Conservation (phyloP, 768 basidiomycete species). For the Botryobasidium botryosum region DNA sequence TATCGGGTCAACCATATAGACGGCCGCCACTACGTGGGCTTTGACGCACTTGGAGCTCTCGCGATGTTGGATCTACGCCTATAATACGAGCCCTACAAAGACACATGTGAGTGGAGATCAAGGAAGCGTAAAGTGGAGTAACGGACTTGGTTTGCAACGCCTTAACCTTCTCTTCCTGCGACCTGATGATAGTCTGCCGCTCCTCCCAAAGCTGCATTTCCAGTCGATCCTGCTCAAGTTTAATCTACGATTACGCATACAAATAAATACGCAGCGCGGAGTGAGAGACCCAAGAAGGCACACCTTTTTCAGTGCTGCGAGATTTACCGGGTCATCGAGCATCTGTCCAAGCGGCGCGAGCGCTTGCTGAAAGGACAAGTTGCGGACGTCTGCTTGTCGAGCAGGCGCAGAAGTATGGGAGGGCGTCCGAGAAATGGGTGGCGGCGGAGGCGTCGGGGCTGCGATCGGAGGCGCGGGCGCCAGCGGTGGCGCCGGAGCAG, state of each 20-base stretch:
- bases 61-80: slow-evolving; percentile 44
- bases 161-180: slow-evolving; percentile 56
- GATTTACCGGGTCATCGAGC: slow-evolving; percentile 34
- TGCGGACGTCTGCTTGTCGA: slow-evolving; percentile 26
- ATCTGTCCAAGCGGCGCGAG: slow-evolving; percentile 48
- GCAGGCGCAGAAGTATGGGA: neutral
- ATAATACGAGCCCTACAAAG: slow-evolving; percentile 44
- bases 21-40: slow-evolving; percentile 5
- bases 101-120: neutral
- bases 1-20: neutral
- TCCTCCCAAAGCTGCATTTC: slow-evolving; percentile 57
- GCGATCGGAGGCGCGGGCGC: slow-evolving; percentile 1
- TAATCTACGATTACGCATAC: slow-evolving; percentile 31
- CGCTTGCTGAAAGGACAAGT: slow-evolving; percentile 49
- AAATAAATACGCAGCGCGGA: slow-evolving; percentile 8
- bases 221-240: slow-evolving; percentile 48
- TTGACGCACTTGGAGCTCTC: slow-evolving; percentile 43
- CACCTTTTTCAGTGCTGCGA: slow-evolving; percentile 37
- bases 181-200: slow-evolving; percentile 39
- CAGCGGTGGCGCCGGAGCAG: neutral
- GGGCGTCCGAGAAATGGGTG: neutral
- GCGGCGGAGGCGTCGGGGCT: slow-evolving; percentile 6
- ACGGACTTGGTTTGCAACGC: slow-evolving; percentile 38
- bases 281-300: slow-evolving; percentile 9
- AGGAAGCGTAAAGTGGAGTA: slow-evolving; percentile 2